Base-by-base conservation (phyloP, 2,329 filamentous ascomycete species). In the Hawksworthiomyces lignivorus region DNA sequence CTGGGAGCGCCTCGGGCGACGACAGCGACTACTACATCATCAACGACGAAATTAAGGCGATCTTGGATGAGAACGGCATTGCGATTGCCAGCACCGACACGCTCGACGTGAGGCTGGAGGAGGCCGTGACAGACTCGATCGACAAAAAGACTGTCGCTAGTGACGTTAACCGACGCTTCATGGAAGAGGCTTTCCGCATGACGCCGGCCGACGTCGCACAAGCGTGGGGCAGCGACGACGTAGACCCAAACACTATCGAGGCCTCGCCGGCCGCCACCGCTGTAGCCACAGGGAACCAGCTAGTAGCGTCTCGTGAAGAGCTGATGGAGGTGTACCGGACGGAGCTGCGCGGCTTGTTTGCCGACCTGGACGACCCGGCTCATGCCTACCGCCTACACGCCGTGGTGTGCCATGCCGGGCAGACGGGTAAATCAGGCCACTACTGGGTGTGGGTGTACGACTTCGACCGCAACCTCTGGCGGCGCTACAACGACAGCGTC, bases 361-460 rank as follows among this genome's bases (percentile, higher is more conserved):
- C 69, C 4, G 72, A 76, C 39, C 73, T 82, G 54, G 72, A 73
- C 32, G 36, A 22, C 10, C 41, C 45, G 10, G 67, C 77, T 20
- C 68, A 86, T 35, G 76, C 82, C 10, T 98, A 97, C 59, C 79
- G 79, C 12, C 75, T 98, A 5, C 89, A 96, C 52, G 87, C 90
- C 0, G 84, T 96, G 24, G 94, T 98, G 56, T 90, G 95, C 54
- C 92, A 98, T 59, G 81, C 84, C 17, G 86, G 86, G 24, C 69
- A 71, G 52, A 52, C 51, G 21, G 72, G 82, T 30, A 74, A 71
- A 33, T 82, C 82, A 34, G 92, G 92, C 0, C 92, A 98, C 61
- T 98, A 97, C 64, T 96, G 87, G 82, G 87, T 96, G 33, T 96
- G 89, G 74, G 94, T 98, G 49, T 85, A 81, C 56, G 92, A 97